Evolutionary conservation across 805 yeast species (phyloP), one percentile per base, ranked within the genome.

Genomic region (Candida sphagnicola): DNA sequence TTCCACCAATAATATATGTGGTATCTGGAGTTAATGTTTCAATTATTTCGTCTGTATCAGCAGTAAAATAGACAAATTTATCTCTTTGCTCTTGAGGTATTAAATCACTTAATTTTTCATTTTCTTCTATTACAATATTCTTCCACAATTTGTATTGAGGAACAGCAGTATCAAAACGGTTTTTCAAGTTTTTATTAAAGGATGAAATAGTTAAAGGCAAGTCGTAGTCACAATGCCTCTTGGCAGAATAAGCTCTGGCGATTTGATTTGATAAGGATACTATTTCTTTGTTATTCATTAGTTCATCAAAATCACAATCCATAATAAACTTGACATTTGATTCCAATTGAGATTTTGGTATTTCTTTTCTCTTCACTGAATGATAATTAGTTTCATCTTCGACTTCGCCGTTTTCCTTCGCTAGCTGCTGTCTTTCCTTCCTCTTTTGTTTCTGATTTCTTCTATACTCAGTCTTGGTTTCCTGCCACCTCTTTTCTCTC

Each of bases 1-100:
- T 91, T 0, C 98, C 99, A 8, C 99, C 99, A 35, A 91, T 80
- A 31, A 91, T 78, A 50, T 91, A 91, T 0, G 95, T 85, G 56
- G 72, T 68, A 2, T 82, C 85, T 4, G 79, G 77, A 44, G 82
- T 79, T 38, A 91, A 65, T 18, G 68, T 75, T 8, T 74, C 77
- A 25, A 93, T 51, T 16, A 70, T 77, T 5, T 82, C 84, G 6
- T 81, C 85, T 0, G 96, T 82, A 51, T 91, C 99, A 0, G 97
- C 95, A 0, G 95, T 82, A 26, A 91, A 63, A 52, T 93, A 91
- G 0, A 87, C 73, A 29, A 65, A 68, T 26, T 74, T 73, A 2
- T 64, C 49, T 32, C 56, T 50, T 26, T 67, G 70, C 5, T 44
- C 41, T n/a, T 49, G 48, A 23, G 53, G 53, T 8, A 41, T 39